Evolutionary conservation across 148 eudicot genomes (phyloP).

Genomic region (Diospyros lotus): DNA sequence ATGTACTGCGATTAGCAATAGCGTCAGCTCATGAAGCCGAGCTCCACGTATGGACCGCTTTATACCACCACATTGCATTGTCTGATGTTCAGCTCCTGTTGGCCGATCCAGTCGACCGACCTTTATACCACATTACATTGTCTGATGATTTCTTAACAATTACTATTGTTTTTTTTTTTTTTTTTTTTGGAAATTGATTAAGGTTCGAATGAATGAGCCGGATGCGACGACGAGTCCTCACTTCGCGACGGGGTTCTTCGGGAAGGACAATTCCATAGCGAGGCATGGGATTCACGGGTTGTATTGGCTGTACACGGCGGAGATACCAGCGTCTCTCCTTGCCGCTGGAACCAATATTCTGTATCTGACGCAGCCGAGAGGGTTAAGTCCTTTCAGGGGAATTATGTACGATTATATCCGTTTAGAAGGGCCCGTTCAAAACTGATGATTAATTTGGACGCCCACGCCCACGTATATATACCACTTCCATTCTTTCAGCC

Average conservation of each 20-base stretch:
- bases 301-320: slow-evolving; percentile 37
- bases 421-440: slow-evolving; percentile 45
- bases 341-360: slow-evolving; percentile 35
- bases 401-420: slow-evolving; percentile 79
- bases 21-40: slow-evolving; percentile 71
- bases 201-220: slow-evolving; percentile 59
- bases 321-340: slow-evolving; percentile 27
- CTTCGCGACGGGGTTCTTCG: slow-evolving; percentile 51
- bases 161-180: neutral
- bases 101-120: no score
- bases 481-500: neutral
- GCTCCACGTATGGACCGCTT: slow-evolving; percentile 41
- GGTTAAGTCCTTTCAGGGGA: slow-evolving; percentile 24
- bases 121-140: no score
- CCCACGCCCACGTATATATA: neutral
- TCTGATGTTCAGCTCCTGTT: no score
- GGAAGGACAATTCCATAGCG: slow-evolving; percentile 66
- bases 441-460: neutral
- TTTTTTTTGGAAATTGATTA: neutral
- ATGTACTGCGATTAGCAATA: slow-evolving; percentile 62
- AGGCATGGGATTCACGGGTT: slow-evolving; percentile 79
- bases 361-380: slow-evolving; percentile 45
- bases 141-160: neutral
- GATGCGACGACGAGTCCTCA: slow-evolving; percentile 21
- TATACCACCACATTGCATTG: no score